Percentiles rank a stretch among this genome's conserved stretches.
Conservation (phyloP, 148 eudicot genomes). For the Rhododendron mucronatum region DNA sequence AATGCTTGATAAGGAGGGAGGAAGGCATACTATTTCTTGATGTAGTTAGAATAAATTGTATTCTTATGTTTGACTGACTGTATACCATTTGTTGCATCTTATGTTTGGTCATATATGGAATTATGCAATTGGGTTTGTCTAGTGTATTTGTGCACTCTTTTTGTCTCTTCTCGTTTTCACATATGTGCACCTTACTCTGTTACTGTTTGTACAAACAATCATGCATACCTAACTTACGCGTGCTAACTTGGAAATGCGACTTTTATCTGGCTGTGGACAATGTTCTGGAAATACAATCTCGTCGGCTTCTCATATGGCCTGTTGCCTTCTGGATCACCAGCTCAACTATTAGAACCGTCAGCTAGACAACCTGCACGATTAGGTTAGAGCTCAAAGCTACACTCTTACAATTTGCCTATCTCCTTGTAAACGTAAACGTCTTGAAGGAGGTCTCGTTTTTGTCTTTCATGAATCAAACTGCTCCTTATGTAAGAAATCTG, state of each 20-base stretch:
- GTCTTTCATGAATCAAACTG: background rate
- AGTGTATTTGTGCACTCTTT: background rate
- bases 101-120: background rate
- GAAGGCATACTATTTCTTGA: background rate
- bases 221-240: background rate
- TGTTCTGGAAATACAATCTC: background rate
- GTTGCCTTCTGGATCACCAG: background rate
- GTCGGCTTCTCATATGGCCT: background rate
- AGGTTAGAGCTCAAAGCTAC: background rate
- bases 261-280: background rate
- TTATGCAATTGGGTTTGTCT: background rate
- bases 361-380: background rate
- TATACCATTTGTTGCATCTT: background rate
- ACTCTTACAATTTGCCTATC: background rate
- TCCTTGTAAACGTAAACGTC: background rate
- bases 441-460: background rate
- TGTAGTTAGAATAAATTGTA: background rate
- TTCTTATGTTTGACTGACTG: background rate
- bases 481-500: background rate
- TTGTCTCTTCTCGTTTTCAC: background rate
- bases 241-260: background rate
- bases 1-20: background rate
- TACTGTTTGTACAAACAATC: background rate
- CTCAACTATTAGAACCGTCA: background rate
- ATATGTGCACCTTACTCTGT: background rate